Conservation (phyloP, 2,329 filamentous ascomycete genomes). For the Alternaria ethzedia region DNA sequence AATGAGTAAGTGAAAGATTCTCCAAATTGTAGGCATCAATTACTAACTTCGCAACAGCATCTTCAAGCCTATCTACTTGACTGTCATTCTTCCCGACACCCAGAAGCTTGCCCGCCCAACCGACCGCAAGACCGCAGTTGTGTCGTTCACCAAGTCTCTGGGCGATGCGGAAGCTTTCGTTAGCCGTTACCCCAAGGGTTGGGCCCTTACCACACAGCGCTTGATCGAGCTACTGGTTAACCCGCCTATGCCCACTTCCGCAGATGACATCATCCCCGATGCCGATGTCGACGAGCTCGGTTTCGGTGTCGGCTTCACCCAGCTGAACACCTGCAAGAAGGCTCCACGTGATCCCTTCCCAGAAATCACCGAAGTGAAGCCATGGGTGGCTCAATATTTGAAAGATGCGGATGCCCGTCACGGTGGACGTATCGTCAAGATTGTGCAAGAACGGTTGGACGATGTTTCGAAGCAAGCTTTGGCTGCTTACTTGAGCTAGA, state of each 20-base stretch:
- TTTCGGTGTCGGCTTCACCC: slow-evolving; percentile 93
- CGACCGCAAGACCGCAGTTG: slow-evolving; percentile 91
- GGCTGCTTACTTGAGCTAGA: slow-evolving; percentile 35
- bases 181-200: slow-evolving; percentile 72
- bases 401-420: slow-evolving; percentile 78
- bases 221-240: slow-evolving; percentile 88
- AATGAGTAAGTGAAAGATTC: slow-evolving; percentile 56
- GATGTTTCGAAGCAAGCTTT: slow-evolving; percentile 51
- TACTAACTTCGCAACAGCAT: slow-evolving; percentile 57
- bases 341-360: slow-evolving; percentile 80
- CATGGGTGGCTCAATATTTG: slow-evolving; percentile 83
- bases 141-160: slow-evolving; percentile 91
- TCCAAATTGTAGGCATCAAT: background rate
- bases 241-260: slow-evolving; percentile 73
- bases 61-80: slow-evolving; percentile 85
- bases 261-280: slow-evolving; percentile 79
- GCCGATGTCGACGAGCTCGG: slow-evolving; percentile 93
- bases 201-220: slow-evolving; percentile 88
- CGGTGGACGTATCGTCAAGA: slow-evolving; percentile 71
- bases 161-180: slow-evolving; percentile 86
- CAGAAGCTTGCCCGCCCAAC: slow-evolving; percentile 85
- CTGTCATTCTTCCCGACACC: slow-evolving; percentile 85
- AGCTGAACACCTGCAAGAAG: slow-evolving; percentile 86
- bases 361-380: slow-evolving; percentile 77
- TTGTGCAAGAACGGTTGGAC: slow-evolving; percentile 72